Evolutionary conservation across 495 filamentous ascomycete genomes (phyloP).

Genomic region (Pyronema domesticum): DNA sequence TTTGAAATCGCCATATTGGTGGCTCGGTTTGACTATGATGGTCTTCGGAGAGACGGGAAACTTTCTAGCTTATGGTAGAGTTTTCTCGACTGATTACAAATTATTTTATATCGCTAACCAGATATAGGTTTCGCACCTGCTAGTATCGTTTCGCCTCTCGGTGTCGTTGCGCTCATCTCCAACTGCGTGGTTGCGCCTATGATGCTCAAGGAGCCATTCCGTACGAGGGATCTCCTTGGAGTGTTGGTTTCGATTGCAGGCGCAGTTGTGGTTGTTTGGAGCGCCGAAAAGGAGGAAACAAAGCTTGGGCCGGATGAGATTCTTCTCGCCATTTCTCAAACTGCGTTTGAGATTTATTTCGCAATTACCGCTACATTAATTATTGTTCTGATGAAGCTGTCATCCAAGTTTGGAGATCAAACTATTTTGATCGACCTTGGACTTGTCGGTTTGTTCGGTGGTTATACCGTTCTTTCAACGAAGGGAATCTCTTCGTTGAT

Average conservation of each 20-base stretch:
- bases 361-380: conserved; percentile 58
- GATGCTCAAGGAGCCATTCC: conserved; percentile 76
- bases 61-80: conserved; percentile 66
- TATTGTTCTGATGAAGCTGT: conserved; percentile 57
- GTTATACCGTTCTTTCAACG: conserved; percentile 86
- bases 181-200: conserved; percentile 93
- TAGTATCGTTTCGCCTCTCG: conserved; percentile 90
- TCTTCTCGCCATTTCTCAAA: conserved; percentile 69
- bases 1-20: conserved; percentile 92
- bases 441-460: conserved; percentile 80
- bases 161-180: conserved; percentile 83
- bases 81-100: background rate
- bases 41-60: conserved; percentile 85
- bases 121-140: conserved; percentile 66
- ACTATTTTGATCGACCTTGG: conserved; percentile 89
- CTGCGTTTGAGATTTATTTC: conserved; percentile 83
- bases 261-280: conserved; percentile 83
- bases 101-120: background rate
- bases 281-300: conserved; percentile 72
- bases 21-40: conserved; percentile 81
- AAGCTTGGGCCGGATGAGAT: conserved; percentile 78
- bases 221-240: conserved; percentile 69
- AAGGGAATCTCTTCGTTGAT: conserved; percentile 92
- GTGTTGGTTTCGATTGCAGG: conserved; percentile 69
- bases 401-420: conserved; percentile 56